Evolutionary conservation across 208 protist genomes (phyloP).

Genomic region (Trypanosoma grayi): DNA sequence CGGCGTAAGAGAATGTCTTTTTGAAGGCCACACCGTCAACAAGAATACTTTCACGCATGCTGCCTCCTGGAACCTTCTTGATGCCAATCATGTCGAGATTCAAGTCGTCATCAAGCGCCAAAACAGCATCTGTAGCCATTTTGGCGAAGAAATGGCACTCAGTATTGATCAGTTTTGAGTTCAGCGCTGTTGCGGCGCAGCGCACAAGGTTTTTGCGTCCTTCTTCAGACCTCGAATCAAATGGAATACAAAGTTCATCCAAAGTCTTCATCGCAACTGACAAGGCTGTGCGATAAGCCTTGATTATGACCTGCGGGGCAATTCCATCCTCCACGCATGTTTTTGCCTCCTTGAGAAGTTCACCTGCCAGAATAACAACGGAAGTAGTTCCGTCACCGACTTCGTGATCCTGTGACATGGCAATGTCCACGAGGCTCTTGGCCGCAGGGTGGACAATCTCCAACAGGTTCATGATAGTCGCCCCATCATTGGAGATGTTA

Average conservation of each 20-base stretch:
- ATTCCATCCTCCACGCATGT: constrained; percentile 99
- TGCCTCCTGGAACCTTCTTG: constrained; percentile 99
- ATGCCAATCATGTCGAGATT: constrained; percentile 99
- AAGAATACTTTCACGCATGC: constrained; percentile 98
- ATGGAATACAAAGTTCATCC: constrained; percentile 92
- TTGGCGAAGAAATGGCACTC: constrained; percentile 97
- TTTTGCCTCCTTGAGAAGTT: constrained; percentile 98
- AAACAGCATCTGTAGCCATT: constrained; percentile 99
- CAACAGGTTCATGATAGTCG: constrained; percentile 99
- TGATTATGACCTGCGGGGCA: constrained; percentile 98
- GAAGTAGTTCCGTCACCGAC: constrained; percentile 99
- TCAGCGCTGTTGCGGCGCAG: constrained; percentile 98
- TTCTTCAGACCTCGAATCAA: constrained; percentile 56
- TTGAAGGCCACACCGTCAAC: constrained; percentile 99
- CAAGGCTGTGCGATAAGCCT: constrained; percentile 91
- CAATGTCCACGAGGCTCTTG: constrained; percentile 99
- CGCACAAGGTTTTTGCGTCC: constrained; percentile 86
- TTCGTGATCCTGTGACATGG: constrained; percentile 97
- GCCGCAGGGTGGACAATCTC: constrained; percentile 99
- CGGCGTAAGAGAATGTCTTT: constrained; percentile 99
- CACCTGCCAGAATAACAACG: constrained; percentile 99
- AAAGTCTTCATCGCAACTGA: constrained; percentile 79
- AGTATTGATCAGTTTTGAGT: constrained; percentile 99
- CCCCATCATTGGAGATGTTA: constrained; percentile 99
- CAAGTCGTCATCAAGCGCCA: constrained; percentile 94